Conservation (phyloP, 305 asterid genomes). For the Plantago coronopus region DNA sequence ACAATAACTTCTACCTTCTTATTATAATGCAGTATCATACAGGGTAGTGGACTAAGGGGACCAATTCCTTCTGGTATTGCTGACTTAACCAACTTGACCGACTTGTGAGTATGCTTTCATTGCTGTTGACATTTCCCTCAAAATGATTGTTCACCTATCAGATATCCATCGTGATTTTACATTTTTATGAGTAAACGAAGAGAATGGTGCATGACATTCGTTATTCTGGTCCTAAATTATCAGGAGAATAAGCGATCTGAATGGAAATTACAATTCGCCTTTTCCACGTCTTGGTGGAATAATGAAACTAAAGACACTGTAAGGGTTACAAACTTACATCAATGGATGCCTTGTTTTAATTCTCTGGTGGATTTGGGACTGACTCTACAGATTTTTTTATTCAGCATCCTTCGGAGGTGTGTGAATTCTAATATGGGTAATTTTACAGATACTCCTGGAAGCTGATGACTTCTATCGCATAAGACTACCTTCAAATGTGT, state of each 20-base stretch:
- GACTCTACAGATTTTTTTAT: constrained; percentile 3
- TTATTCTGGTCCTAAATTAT: background rate
- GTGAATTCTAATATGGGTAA: constrained; percentile 20
- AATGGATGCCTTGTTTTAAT: background rate
- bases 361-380: background rate
- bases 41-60: constrained; percentile 64
- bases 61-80: constrained; percentile 63
- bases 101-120: constrained; percentile 51
- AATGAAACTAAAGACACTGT: constrained; percentile 26
- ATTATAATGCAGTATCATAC: constrained; percentile 44
- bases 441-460: constrained; percentile 69
- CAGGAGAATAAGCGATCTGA: constrained; percentile 56
- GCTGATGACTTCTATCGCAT: constrained; percentile 82
- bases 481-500: constrained; percentile 73
- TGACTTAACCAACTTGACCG: constrained; percentile 43
- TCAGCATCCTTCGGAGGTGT: constrained; percentile 7
- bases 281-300: constrained; percentile 32
- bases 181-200: background rate
- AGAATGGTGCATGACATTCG: background rate
- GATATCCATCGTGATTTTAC: background rate
- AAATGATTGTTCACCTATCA: too few species aligned
- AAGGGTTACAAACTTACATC: constrained; percentile 15
- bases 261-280: constrained; percentile 24
- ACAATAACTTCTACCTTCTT: constrained; percentile 3
- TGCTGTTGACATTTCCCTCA: too few species aligned